A percentile compares a stretch with the other conserved stretches of the same genome.
These are phyloP conservation scores for Trametes sanguinea DNA, from an alignment of 768 basidiomycete genomes.

Conservation along the genomic window DNA sequence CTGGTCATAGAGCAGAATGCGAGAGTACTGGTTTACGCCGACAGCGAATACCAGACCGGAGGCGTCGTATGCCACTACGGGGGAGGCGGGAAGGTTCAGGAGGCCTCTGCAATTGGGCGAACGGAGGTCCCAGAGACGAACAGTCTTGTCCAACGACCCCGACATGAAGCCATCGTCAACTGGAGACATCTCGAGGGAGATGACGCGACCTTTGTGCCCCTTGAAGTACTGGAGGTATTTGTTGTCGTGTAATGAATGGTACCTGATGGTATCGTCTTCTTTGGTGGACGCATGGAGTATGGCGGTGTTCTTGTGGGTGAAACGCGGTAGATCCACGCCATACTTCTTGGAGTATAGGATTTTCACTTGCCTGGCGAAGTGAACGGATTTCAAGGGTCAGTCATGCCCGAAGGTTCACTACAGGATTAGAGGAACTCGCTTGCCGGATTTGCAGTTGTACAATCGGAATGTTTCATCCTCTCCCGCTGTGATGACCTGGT, in stretches of 20 bases:
- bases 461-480: slow-evolving; percentile 93
- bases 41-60: slow-evolving; percentile 86
- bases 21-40: slow-evolving; percentile 77
- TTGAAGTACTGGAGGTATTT: slow-evolving; percentile 95
- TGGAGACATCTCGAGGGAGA: slow-evolving; percentile 90
- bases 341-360: slow-evolving; percentile 93
- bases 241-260: slow-evolving; percentile 95
- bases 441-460: slow-evolving; percentile 89
- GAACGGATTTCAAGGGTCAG: slow-evolving; percentile 22
- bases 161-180: slow-evolving; percentile 96
- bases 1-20: slow-evolving; percentile 84
- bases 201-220: slow-evolving; percentile 88
- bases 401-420: slow-evolving; percentile 26
- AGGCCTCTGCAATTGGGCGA: slow-evolving; percentile 75
- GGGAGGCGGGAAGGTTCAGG: slow-evolving; percentile 69
- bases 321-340: slow-evolving; percentile 91
- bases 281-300: slow-evolving; percentile 93
- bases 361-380: slow-evolving; percentile 60
- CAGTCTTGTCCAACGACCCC: slow-evolving; percentile 90
- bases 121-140: slow-evolving; percentile 94
- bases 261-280: slow-evolving; percentile 91
- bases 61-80: slow-evolving; percentile 83
- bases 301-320: slow-evolving; percentile 87
- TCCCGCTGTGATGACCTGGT: slow-evolving; percentile 79
- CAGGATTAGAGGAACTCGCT: slow-evolving; percentile 61